A percentile compares a stretch with the other conserved stretches of the same genome.
Evolutionary conservation across 768 basidiomycete genomes (phyloP).

Genomic region (Panaeolus cyanescens): DNA sequence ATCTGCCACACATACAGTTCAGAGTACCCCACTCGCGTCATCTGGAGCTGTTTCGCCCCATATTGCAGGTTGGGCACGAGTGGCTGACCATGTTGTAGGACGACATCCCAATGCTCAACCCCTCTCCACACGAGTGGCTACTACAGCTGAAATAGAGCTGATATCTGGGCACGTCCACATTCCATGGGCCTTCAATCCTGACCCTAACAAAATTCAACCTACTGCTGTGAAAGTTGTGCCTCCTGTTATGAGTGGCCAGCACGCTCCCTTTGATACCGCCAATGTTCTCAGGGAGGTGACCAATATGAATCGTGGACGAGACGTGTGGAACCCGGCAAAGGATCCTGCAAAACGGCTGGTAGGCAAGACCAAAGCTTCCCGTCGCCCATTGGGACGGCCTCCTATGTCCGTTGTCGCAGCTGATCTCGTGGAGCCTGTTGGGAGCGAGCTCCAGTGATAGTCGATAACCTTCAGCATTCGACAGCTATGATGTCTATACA

Average conservation of each 20-base stretch:
- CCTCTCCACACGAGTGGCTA: conserved; percentile 21
- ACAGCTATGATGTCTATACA: too few relatives aligned
- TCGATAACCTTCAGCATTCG: too few relatives aligned
- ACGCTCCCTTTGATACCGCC: background rate
- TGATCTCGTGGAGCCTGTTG: background rate
- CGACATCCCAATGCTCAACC: conserved; percentile 22
- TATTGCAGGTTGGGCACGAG: conserved; percentile 20
- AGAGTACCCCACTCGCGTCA: background rate
- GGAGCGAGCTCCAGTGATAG: background rate
- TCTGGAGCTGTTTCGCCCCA: conserved; percentile 14
- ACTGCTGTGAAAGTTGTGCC: conserved; percentile 14
- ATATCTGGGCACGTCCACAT: conserved; percentile 26
- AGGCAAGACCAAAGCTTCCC: background rate
- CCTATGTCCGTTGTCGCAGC: background rate
- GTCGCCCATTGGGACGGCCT: background rate
- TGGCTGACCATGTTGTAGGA: conserved; percentile 27
- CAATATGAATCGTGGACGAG: background rate
- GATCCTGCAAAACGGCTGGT: background rate
- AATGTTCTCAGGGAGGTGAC: background rate
- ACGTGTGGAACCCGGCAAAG: background rate
- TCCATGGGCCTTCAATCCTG: conserved; percentile 19
- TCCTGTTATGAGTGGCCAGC: background rate
- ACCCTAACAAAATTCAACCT: conserved; percentile 9
- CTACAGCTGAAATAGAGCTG: conserved; percentile 22
- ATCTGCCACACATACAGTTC: background rate